These are phyloP conservation scores for Wallacemonas sp. DNA, from an alignment of 208 protist species.

Conservation along the genomic window DNA sequence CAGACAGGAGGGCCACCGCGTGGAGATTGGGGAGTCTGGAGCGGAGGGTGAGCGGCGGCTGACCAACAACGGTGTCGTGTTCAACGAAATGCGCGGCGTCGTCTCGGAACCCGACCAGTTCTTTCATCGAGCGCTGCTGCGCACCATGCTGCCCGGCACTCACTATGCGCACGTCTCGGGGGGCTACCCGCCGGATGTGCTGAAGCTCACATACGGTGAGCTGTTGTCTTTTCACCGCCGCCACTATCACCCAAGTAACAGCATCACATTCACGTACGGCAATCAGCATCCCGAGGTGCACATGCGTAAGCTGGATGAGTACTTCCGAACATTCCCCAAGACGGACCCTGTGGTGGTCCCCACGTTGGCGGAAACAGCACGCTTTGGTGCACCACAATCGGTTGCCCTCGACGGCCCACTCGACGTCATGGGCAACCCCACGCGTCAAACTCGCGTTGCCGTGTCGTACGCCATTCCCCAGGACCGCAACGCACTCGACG, in stretches of 20 bases:
- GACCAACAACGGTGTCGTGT: slow-evolving; percentile 92
- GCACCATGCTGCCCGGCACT: slow-evolving; percentile 78
- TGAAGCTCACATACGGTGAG: slow-evolving; percentile 86
- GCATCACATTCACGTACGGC: slow-evolving; percentile 89
- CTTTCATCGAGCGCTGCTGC: slow-evolving; percentile 72
- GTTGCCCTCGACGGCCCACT: slow-evolving; percentile 72
- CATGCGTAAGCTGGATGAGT: slow-evolving; percentile 68
- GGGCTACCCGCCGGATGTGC: slow-evolving; percentile 87
- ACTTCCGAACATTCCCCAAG: slow-evolving; percentile 54
- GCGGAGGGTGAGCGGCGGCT: slow-evolving; percentile 25
- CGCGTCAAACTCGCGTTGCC: slow-evolving; percentile 78
- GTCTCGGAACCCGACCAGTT: slow-evolving; percentile 82
- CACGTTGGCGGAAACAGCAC: slow-evolving; percentile 42
- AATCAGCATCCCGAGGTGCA: slow-evolving; percentile 65
- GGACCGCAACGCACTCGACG: slow-evolving; percentile 58
- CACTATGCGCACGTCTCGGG: slow-evolving; percentile 90
- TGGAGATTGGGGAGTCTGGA: slow-evolving; percentile 49
- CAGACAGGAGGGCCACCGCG: slow-evolving; percentile 89
- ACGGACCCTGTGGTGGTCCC: slow-evolving; percentile 46
- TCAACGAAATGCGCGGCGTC: slow-evolving; percentile 94
- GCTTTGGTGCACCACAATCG: slow-evolving; percentile 41
- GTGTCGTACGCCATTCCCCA: slow-evolving; percentile 74
- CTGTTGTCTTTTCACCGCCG: slow-evolving; percentile 82
- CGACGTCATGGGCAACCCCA: slow-evolving; percentile 76
- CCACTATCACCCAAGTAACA: slow-evolving; percentile 93